Evolutionary conservation across 257 asterid genomes (phyloP).

Genomic region (Primulina eburnea): DNA sequence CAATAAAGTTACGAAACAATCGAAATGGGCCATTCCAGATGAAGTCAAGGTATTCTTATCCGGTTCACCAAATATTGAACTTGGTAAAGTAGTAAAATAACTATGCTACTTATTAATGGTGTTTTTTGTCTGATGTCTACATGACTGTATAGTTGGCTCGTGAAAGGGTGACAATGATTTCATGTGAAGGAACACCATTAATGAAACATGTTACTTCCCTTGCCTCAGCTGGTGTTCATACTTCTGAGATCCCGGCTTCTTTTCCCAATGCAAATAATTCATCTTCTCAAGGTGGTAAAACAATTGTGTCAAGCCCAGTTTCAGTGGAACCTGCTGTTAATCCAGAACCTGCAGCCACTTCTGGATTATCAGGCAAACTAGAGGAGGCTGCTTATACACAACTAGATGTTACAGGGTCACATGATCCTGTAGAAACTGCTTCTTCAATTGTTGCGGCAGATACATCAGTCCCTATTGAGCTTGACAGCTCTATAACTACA

Average conservation of each 20-base stretch:
- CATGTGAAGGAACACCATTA: slow-evolving; percentile 38
- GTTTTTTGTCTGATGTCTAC: slow-evolving; percentile 24
- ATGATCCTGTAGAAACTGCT: slow-evolving; percentile 40
- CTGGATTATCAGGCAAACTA: slow-evolving; percentile 45
- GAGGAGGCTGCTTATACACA: slow-evolving; percentile 40
- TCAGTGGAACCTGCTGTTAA: slow-evolving; percentile 47
- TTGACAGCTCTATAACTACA: slow-evolving; percentile 31
- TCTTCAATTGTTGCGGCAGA: slow-evolving; percentile 40
- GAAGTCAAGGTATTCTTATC: slow-evolving; percentile 69
- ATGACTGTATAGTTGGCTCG: slow-evolving; percentile 63
- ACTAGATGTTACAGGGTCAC: slow-evolving; percentile 35
- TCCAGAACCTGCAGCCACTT: slow-evolving; percentile 34
- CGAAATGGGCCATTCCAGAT: slow-evolving; percentile 85
- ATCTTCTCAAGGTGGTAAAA: slow-evolving; percentile 31
- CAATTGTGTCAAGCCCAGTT: slow-evolving; percentile 52
- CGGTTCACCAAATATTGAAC: slow-evolving; percentile 25
- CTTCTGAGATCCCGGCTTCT: slow-evolving; percentile 41
- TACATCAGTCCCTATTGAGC: slow-evolving; percentile 32
- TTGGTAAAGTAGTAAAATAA: slow-evolving; percentile 6
- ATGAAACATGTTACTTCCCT: slow-evolving; percentile 34
- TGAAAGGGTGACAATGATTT: slow-evolving; percentile 37
- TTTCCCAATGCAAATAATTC: slow-evolving; percentile 37
- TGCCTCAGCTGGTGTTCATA: slow-evolving; percentile 38
- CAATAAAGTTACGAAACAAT: slow-evolving; percentile 63
- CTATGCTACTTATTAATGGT: slow-evolving; percentile 7